phyloP scores from a whole-genome alignment of 2,329 filamentous ascomycete species.

The Xenoacremonium recifei region DNA sequence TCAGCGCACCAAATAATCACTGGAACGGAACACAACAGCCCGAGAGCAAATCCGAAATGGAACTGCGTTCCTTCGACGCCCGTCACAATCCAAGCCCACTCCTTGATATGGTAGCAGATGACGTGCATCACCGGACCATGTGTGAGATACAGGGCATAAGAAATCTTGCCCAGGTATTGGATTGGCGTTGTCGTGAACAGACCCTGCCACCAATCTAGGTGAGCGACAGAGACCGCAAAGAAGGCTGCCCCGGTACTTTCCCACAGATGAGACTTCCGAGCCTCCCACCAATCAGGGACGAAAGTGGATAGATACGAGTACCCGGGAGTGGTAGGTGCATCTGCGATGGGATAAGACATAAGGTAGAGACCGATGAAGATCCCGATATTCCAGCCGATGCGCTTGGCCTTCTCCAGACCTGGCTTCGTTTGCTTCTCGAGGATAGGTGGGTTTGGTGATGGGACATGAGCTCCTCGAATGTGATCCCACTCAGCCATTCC shows the following conservation, averaged over 20 bases:
- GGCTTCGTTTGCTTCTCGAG: background rate
- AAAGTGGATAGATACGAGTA: constrained; percentile 32
- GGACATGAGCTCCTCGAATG: constrained; percentile 10
- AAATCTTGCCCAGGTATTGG: constrained; percentile 39
- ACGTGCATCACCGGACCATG: constrained; percentile 56
- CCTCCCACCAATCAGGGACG: constrained; percentile 38
- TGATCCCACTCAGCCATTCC: constrained; percentile 37
- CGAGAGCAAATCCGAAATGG: background rate
- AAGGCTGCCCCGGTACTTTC: constrained; percentile 36
- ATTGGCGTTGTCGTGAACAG: constrained; percentile 30
- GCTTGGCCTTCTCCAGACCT: background rate
- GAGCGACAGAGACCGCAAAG: constrained; percentile 34
- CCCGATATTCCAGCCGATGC: background rate
- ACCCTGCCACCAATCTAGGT: constrained; percentile 26
- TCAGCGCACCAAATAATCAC: background rate
- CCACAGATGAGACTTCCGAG: constrained; percentile 25
- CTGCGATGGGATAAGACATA: constrained; percentile 39
- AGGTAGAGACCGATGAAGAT: constrained; percentile 33
- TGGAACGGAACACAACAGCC: background rate
- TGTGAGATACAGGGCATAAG: constrained; percentile 41
- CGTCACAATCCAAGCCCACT: background rate
- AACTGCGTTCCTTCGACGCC: background rate
- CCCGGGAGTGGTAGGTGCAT: constrained; percentile 37
- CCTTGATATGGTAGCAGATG: background rate
- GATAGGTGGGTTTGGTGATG: constrained; percentile 13